Percentiles rank a stretch among this genome's conserved stretches.
Evolutionary conservation across 306 rosid genomes (phyloP).

Genomic region (Oemleria cerasiformis): DNA sequence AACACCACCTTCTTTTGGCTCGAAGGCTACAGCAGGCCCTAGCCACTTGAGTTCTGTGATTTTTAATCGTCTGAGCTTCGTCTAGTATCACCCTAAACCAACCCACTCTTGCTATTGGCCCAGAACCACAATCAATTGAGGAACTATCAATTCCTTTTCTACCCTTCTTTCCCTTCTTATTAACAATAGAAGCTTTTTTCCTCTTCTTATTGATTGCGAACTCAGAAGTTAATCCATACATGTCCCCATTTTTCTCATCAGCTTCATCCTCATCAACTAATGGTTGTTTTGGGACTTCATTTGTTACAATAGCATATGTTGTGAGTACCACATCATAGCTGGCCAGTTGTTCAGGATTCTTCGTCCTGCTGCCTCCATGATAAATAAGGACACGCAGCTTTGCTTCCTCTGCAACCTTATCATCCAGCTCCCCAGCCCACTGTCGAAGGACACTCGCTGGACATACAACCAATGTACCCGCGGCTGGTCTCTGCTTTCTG

Average conservation of each 20-base stretch:
- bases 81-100: conserved; percentile 96
- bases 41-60: conserved; percentile 98
- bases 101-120: conserved; percentile 86
- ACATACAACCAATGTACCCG: conserved; percentile 95
- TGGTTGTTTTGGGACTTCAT: conserved; percentile 93
- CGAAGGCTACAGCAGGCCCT: conserved; percentile 97
- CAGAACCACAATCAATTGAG: conserved; percentile 52
- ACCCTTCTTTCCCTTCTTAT: conserved; percentile 74
- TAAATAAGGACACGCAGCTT: conserved; percentile 66
- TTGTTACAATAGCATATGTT: conserved; percentile 82
- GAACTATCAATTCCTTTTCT: conserved; percentile 60
- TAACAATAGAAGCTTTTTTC: conserved; percentile 48
- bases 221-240: conserved; percentile 65
- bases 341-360: conserved; percentile 74
- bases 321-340: conserved; percentile 90
- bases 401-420: conserved; percentile 72
- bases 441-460: conserved; percentile 97
- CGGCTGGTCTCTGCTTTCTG: conserved; percentile 83
- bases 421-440: conserved; percentile 94
- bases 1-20: conserved; percentile 98
- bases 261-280: conserved; percentile 75
- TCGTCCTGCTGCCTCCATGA: conserved; percentile 94
- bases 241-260: conserved; percentile 68
- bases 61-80: conserved; percentile 98
- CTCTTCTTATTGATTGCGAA: conserved; percentile 58